Conservation (phyloP, 2,329 filamentous ascomycete species). For the Hortaea werneckii region DNA sequence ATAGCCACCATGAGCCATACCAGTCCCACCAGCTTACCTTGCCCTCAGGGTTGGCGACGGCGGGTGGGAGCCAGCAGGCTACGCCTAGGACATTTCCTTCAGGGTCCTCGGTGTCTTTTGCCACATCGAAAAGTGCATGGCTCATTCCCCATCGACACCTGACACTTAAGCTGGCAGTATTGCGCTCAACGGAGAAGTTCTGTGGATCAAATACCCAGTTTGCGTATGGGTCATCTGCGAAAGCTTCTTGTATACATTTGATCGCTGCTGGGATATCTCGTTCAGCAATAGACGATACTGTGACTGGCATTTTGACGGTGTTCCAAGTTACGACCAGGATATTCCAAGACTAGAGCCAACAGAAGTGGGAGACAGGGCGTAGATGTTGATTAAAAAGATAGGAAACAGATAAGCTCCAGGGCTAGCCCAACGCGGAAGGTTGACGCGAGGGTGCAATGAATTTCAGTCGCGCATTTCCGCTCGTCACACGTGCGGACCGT, state of each 20-base stretch:
- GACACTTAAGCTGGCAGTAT: slow-evolving; percentile 52
- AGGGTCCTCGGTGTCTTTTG: slow-evolving; percentile 42
- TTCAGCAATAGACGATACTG: slow-evolving; percentile 46
- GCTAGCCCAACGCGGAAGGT: too few species aligned
- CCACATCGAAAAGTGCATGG: slow-evolving; percentile 60
- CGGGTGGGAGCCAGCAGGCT: slow-evolving; percentile 60
- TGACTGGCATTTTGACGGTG: slow-evolving; percentile 29
- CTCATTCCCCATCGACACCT: slow-evolving; percentile 62
- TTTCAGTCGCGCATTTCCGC: neutral
- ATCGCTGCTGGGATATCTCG: slow-evolving; percentile 54
- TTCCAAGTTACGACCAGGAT: too few species aligned
- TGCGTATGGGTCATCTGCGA: slow-evolving; percentile 57
- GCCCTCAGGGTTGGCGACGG: slow-evolving; percentile 25
- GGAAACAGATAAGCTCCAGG: too few species aligned
- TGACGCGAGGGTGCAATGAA: too few species aligned
- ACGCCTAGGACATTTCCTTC: slow-evolving; percentile 53
- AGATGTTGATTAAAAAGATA: too few species aligned
- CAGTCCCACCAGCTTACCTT: slow-evolving; percentile 52
- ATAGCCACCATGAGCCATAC: slow-evolving; percentile 50
- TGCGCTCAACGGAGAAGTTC: slow-evolving; percentile 46
- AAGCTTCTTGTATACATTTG: slow-evolving; percentile 55
- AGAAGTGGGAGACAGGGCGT: too few species aligned
- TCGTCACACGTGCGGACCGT: too few species aligned
- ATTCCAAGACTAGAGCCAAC: too few species aligned
- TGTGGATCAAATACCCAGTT: slow-evolving; percentile 43